Base-by-base conservation (phyloP, 768 basidiomycete species). In the Obba rivulosa region DNA sequence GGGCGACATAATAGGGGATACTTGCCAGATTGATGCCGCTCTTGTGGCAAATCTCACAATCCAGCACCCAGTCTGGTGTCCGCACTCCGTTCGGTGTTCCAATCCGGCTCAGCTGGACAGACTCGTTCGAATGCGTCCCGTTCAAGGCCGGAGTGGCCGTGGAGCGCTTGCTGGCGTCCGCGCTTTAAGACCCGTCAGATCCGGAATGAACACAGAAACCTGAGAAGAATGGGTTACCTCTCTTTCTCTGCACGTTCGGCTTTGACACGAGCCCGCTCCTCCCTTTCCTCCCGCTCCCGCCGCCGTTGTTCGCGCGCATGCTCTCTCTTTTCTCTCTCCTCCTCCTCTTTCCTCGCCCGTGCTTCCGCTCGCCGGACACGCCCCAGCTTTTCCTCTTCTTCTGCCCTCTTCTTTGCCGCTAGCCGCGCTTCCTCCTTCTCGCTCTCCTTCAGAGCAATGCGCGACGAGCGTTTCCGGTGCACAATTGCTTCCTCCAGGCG, bases 401-500 rank as follows among this genome's bases (percentile, higher is more conserved):
- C 87, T 2, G 71, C 76, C 51, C 77, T 79, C 57, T 70, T 76
- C 50, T 72, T 69, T n/a, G 79, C 78, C 8, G 77, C 75, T 21
- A 78, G 65, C 31, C 78, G 72, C 18, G 83, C 82, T 53, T 86
- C 81, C 63, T 92, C 87, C 55, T 79, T 81, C 64, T 89, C 90
- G 31, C 70, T 78, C 63, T 95, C 92, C 56, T 81, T 85, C 34
- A 83, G 68, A 3, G 90, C 87, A 49, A 96, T 81, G 25, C 94
- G 86, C 16, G 90, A 90, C 0, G 92, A 95, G 20, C 93, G 85
- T 64, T 97, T 96, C 50, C 93, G 82, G 51, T 89, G 87, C 21
- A 80, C 77, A 11, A 93, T 68, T 2, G 88, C 87, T 54, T 87
- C 85, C 52, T 89, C 85, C 43, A 87, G 51, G 13, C 73, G 78